Percentiles rank a stretch among this genome's conserved stretches.
These are phyloP conservation scores for Ophiostoma triangulosporum DNA, from an alignment of 2,329 filamentous ascomycete genomes.

Conservation along the genomic window DNA sequence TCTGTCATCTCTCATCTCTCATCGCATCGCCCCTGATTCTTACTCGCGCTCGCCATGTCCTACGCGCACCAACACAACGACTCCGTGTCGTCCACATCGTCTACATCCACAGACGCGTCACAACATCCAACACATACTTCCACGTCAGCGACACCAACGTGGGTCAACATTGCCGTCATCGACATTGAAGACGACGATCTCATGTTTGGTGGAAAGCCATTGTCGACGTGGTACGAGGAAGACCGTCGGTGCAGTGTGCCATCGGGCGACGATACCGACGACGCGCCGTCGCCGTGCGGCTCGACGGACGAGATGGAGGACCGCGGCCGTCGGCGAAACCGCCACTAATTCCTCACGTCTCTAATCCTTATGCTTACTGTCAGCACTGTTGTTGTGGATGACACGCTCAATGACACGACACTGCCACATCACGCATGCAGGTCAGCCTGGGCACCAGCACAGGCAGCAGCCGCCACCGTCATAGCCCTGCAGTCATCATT, in stretches of 20 bases:
- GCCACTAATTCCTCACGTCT: neutral
- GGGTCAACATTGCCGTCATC: conserved; percentile 43
- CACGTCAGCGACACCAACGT: conserved; percentile 16
- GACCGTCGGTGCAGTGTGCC: conserved; percentile 31
- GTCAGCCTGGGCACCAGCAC: neutral
- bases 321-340: conserved; percentile 26
- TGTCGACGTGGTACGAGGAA: conserved; percentile 48
- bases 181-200: conserved; percentile 50
- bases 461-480: neutral
- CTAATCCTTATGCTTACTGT: no score
- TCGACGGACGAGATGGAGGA: conserved; percentile 17
- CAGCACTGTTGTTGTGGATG: no score
- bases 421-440: neutral
- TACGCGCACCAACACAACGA: conserved; percentile 1
- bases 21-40: neutral
- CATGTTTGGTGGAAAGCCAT: conserved; percentile 45
- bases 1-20: neutral
- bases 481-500: no score
- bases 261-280: neutral
- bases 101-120: neutral
- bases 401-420: no score
- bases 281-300: conserved; percentile 10
- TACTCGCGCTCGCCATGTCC: neutral
- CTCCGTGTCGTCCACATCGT: neutral
- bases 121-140: neutral